phyloP scores from a whole-genome alignment of 1,284 basidiomycete genomes.

The Schizopora paradoxa region DNA sequence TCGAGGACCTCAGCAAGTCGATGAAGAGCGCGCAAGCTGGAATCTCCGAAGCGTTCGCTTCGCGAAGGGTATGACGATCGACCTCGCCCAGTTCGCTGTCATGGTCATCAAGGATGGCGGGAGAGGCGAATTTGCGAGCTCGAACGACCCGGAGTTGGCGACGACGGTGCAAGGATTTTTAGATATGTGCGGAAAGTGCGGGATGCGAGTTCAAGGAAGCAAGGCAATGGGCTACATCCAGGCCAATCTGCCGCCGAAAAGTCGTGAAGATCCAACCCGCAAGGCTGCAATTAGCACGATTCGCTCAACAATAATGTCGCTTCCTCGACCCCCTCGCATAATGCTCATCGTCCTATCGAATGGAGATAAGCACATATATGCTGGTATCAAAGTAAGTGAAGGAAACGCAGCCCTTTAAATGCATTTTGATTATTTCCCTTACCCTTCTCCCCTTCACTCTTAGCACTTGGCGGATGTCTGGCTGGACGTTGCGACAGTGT shows the following conservation, averaged over 20 bases:
- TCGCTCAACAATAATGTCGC: conserved; percentile 24
- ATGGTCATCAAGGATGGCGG: conserved; percentile 52
- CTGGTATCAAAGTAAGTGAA: conserved; percentile 70
- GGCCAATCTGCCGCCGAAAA: conserved; percentile 42
- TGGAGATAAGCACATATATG: conserved; percentile 63
- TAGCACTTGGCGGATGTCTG: conserved; percentile 58
- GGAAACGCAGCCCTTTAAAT: too few relatives aligned
- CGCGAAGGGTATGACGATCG: conserved; percentile 43
- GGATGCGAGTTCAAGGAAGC: conserved; percentile 47
- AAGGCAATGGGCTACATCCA: conserved; percentile 25
- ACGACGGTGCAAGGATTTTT: conserved; percentile 43
- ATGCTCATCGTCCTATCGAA: conserved; percentile 56
- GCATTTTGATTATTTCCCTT: too few relatives aligned
- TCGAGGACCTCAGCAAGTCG: conserved; percentile 39
- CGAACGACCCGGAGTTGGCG: conserved; percentile 44
- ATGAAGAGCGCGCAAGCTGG: conserved; percentile 64
- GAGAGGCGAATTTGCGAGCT: conserved; percentile 41
- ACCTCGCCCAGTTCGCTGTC: conserved; percentile 61
- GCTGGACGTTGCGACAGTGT: conserved; percentile 63
- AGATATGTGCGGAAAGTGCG: conserved; percentile 51
- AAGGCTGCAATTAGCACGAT: conserved; percentile 37
- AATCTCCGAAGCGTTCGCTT: conserved; percentile 63
- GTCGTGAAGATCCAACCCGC: conserved; percentile 43
- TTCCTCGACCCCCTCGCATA: conserved; percentile 30
- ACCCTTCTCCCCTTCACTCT: too few relatives aligned